These are phyloP conservation scores for Mycena rosella DNA, from an alignment of 768 basidiomycete genomes.

Conservation along the genomic window DNA sequence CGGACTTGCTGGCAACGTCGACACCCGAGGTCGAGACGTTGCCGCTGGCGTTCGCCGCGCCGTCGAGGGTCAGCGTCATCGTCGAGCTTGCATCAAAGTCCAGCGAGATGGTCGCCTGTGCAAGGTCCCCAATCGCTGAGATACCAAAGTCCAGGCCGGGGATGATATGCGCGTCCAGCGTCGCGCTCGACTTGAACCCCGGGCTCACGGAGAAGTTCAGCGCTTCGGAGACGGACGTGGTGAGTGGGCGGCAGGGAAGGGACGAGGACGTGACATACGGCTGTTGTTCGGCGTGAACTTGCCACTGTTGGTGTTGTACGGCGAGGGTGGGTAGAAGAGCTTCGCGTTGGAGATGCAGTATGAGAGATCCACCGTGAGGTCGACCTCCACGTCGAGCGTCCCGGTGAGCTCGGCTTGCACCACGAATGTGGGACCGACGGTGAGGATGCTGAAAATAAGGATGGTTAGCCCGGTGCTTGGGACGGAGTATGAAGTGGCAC, in stretches of 20 bases:
- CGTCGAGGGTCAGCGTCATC: slow-evolving; percentile 40
- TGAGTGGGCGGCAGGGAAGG: background rate
- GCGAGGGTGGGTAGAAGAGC: slow-evolving; percentile 53
- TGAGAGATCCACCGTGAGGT: slow-evolving; percentile 48
- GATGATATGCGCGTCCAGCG: slow-evolving; percentile 52
- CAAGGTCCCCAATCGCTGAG: slow-evolving; percentile 33
- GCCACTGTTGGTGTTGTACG: slow-evolving; percentile 39
- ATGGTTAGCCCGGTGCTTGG: background rate
- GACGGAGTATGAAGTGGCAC: background rate
- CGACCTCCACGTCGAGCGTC: slow-evolving; percentile 47
- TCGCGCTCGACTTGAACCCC: slow-evolving; percentile 42
- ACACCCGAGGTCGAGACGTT: slow-evolving; percentile 7
- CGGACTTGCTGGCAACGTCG: slow-evolving; percentile 20
- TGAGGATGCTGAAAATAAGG: slow-evolving; percentile 52
- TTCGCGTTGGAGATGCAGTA: slow-evolving; percentile 49
- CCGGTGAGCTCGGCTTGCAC: slow-evolving; percentile 46
- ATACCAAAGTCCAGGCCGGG: slow-evolving; percentile 52
- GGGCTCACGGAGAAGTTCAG: slow-evolving; percentile 52
- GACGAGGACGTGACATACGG: slow-evolving; percentile 40
- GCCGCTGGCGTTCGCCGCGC: slow-evolving; percentile 16
- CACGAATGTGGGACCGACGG: slow-evolving; percentile 54
- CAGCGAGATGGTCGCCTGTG: slow-evolving; percentile 33
- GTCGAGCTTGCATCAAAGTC: slow-evolving; percentile 47
- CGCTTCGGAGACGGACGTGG: slow-evolving; percentile 39
- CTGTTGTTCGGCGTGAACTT: slow-evolving; percentile 45